A percentile compares a stretch with the other conserved stretches of the same genome.
phyloP scores from a whole-genome alignment of 495 filamentous ascomycete species.

The Aspergillus sclerotiicarbonarius region DNA sequence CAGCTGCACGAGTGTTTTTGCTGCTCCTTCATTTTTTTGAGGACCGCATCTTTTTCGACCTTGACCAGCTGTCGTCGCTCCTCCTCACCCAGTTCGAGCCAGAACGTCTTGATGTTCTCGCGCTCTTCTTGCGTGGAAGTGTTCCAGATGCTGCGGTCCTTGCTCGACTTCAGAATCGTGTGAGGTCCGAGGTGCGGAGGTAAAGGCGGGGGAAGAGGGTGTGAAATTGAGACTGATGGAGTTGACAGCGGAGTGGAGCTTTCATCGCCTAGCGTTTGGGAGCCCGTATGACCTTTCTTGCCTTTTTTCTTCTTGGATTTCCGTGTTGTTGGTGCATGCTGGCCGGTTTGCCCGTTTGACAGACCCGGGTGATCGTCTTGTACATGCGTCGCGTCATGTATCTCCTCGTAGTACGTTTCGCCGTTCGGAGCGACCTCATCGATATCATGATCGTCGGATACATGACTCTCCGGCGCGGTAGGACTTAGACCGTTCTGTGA shows the following conservation, averaged over 20 bases:
- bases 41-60: constrained; percentile 96
- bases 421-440: constrained; percentile 23
- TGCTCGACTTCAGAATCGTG: constrained; percentile 36
- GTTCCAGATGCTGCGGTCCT: constrained; percentile 91
- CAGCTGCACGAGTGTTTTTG: constrained; percentile 99
- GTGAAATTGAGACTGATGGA: constrained; percentile 40
- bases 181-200: constrained; percentile 29
- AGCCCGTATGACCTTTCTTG: constrained; percentile 36
- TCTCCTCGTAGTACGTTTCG: constrained; percentile 20
- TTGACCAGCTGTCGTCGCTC: constrained; percentile 93
- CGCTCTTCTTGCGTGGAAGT: constrained; percentile 90
- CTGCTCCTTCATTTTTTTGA: constrained; percentile 99
- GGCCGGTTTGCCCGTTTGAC: constrained; percentile 12
- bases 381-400: constrained; percentile 15
- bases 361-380: constrained; percentile 6
- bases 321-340: constrained; percentile 15
- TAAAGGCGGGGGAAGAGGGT: constrained; percentile 39
- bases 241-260: constrained; percentile 44
- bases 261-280: constrained; percentile 36
- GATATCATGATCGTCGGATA: constrained; percentile 32
- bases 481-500: constrained; percentile 20
- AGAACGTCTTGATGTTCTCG: constrained; percentile 96
- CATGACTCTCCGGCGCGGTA: constrained; percentile 21
- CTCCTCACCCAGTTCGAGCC: constrained; percentile 92
- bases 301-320: constrained; percentile 52